phyloP scores from a whole-genome alignment of 148 eudicot species.

The Beta vulgaris region DNA sequence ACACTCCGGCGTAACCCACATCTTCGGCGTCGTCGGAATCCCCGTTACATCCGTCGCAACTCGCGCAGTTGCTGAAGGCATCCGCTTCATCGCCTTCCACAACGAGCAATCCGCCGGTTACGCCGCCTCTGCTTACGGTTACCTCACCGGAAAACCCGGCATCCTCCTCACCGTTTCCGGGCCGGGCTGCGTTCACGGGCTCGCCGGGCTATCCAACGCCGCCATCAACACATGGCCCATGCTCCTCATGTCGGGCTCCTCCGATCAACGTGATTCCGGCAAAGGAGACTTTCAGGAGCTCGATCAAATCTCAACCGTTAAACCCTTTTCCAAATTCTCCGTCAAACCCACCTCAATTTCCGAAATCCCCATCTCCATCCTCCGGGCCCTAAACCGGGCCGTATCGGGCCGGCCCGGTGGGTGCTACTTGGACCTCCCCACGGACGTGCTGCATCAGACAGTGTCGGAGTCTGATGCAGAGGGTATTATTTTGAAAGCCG shows the following conservation, averaged over 20 bases:
- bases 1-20: conserved; percentile 56
- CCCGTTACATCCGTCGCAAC: conserved; percentile 93
- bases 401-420: conserved; percentile 75
- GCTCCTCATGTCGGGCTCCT: conserved; percentile 79
- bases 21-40: conserved; percentile 96
- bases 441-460: conserved; percentile 79
- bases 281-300: conserved; percentile 95
- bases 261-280: conserved; percentile 61
- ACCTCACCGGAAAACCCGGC: conserved; percentile 80
- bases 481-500: conserved; percentile 38
- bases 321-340: conserved; percentile 72
- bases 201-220: conserved; percentile 94
- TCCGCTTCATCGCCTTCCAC: conserved; percentile 97
- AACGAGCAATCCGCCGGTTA: conserved; percentile 99
- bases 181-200: conserved; percentile 94
- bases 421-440: conserved; percentile 66
- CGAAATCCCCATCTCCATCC: conserved; percentile 46
- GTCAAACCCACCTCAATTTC: conserved; percentile 43
- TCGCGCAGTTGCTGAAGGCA: conserved; percentile 58
- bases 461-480: conserved; percentile 54
- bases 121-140: conserved; percentile 95
- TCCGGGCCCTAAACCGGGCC: conserved; percentile 39
- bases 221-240: conserved; percentile 68
- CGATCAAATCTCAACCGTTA: conserved; percentile 65
- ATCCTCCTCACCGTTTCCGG: conserved; percentile 90